phyloP scores from a whole-genome alignment of 176 grass and related monocot genomes.

The Triticum turgidum region DNA sequence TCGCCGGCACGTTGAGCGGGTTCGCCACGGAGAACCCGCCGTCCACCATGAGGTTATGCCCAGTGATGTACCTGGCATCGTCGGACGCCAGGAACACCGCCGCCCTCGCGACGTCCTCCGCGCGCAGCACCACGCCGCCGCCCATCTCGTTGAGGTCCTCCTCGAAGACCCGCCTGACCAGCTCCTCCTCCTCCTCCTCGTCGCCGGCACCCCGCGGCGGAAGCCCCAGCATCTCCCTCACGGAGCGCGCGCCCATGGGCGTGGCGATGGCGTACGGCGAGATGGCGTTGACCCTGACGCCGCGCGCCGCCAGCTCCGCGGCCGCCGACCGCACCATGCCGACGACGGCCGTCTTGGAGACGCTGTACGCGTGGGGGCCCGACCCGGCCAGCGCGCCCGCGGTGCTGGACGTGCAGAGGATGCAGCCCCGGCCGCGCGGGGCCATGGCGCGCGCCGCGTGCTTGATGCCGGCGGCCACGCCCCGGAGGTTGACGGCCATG shows the following conservation, averaged over 20 bases:
- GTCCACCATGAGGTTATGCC: conserved; percentile 6
- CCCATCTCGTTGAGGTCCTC: conserved; percentile 9
- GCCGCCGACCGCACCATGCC: conserved; percentile 26
- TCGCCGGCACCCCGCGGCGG: too few species aligned
- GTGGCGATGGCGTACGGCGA: conserved; percentile 26
- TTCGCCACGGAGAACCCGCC: not conserved
- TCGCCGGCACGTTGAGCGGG: not conserved
- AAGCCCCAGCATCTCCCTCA: not conserved
- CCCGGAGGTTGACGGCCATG: conserved; percentile 53
- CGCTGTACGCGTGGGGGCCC: conserved; percentile 20
- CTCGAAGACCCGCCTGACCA: not conserved
- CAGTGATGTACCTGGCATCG: not conserved
- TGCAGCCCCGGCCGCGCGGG: not conserved
- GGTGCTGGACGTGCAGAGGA: not conserved
- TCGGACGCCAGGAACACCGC: not conserved
- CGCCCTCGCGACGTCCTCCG: not conserved
- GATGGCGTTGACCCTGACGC: conserved; percentile 36
- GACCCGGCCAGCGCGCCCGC: not conserved
- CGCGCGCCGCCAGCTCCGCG: conserved; percentile 7
- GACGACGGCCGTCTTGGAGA: conserved; percentile 26
- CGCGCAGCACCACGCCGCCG: not conserved
- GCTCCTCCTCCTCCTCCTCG: not conserved
- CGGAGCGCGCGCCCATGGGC: not conserved
- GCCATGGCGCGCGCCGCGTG: conserved; percentile 68
- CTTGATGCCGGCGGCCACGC: conserved; percentile 55